Base-by-base conservation (phyloP, 1,284 basidiomycete genomes). In the Ceratorhiza oryzae-sativae region DNA sequence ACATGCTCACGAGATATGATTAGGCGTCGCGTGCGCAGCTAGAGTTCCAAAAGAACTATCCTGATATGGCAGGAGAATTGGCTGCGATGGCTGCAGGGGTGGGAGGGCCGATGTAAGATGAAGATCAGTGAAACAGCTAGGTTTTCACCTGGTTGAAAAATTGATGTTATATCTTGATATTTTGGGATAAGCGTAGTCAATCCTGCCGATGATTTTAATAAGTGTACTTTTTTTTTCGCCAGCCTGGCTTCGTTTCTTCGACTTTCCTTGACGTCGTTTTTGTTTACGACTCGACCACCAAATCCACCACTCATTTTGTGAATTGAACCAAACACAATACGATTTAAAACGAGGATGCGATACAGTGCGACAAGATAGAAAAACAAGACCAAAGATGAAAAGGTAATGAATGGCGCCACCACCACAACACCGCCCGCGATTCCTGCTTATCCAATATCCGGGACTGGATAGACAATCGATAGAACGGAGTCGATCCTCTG, bases 11-110 rank as follows among this genome's bases (percentile, higher is more conserved):
- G 25, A 20, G 32, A 48, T 62, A 76, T 76, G 75, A 78, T 79
- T 77, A 94, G 88, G 93, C 94, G 9, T 91, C 92, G 62, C 83
- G 84, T 72, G 88, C 94, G 13, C 94, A 96, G 79, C 81, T 91
- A 68, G 86, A 92, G 76, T 97, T 97, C 81, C 84, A 90, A 79
- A 85, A 87, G 78, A 88, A 88, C 76, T 96, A 94, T 79, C 94
- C 94, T 0, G 86, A 90, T 74, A 88, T 90, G 86, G 92, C 90
- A 9, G 79, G 80, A 71, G 75, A 79, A 49, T 75, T 84, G 63
- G 80, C 79, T 73, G 79, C 80, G 75, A 78, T 83, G 73, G 83
- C 82, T 20, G 76, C 62, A 27, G 61, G 72, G 32, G 68, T 75
- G 75, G 71, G 25, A 3, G 56, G 56, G 18, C 53, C 53, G n/a